A percentile compares a stretch with the other conserved stretches of the same genome.
Evolutionary conservation across 768 basidiomycete genomes (phyloP).

Genomic region (Auricularia cornea): DNA sequence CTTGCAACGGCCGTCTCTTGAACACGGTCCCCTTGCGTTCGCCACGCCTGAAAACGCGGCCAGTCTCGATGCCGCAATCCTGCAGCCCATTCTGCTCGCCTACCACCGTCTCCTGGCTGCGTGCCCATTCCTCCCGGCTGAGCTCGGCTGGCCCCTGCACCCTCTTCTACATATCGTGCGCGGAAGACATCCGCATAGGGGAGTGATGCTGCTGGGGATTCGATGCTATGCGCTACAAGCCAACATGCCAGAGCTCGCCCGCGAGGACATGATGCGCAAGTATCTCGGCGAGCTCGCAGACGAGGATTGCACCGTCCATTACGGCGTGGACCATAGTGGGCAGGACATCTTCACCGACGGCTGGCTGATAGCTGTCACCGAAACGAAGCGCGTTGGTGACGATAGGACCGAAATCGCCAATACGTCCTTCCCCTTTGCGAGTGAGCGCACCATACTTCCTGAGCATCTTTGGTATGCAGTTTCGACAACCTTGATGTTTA

Average conservation of each 20-base stretch:
- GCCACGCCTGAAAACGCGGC: conserved; percentile 20
- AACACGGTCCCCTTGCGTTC: conserved; percentile 47
- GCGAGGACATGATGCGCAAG: conserved; percentile 53
- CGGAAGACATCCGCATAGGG: conserved; percentile 52
- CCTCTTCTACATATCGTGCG: conserved; percentile 36
- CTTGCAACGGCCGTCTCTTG: conserved; percentile 34
- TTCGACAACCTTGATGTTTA: conserved; percentile 6
- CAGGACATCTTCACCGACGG: conserved; percentile 48
- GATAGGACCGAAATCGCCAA: conserved; percentile 38
- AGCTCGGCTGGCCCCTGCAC: conserved; percentile 50
- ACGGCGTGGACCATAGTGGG: conserved; percentile 43
- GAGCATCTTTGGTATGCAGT: conserved; percentile 46
- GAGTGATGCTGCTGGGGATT: conserved; percentile 61
- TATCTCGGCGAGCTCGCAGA: conserved; percentile 51
- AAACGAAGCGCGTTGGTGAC: conserved; percentile 50
- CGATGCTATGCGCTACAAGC: conserved; percentile 69
- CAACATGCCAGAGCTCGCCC: conserved; percentile 70
- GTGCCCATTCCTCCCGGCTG: conserved; percentile 57
- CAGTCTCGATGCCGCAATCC: conserved; percentile 32
- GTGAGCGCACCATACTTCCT: conserved; percentile 29
- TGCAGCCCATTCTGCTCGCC: conserved; percentile 66
- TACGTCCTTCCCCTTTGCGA: not conserved
- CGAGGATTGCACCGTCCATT: conserved; percentile 56
- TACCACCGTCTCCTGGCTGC: conserved; percentile 75
- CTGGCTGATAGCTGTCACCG: conserved; percentile 73